Conservation (phyloP, 2,329 filamentous ascomycete genomes). For the Dactylellina leptospora region DNA sequence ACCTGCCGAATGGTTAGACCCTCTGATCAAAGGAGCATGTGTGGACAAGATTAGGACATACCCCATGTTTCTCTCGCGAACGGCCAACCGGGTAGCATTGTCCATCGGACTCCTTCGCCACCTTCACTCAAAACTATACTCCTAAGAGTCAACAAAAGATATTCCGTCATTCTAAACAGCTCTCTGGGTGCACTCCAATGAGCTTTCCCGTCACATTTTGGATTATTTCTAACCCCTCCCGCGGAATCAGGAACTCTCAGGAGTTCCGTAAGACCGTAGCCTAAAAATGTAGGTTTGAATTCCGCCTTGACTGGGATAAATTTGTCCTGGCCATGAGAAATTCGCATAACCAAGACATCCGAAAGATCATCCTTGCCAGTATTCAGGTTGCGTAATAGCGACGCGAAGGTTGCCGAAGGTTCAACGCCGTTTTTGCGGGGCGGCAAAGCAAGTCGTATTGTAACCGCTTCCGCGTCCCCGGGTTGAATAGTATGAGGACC, state of each 20-base stretch:
- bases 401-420: slow-evolving; percentile 55
- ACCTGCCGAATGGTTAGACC: slow-evolving; percentile 64
- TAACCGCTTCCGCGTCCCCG: slow-evolving; percentile 79
- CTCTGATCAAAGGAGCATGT: slow-evolving; percentile 57
- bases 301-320: slow-evolving; percentile 81
- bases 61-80: slow-evolving; percentile 67
- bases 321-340: slow-evolving; percentile 84
- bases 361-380: slow-evolving; percentile 73
- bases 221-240: slow-evolving; percentile 72
- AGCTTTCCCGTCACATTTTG: slow-evolving; percentile 70
- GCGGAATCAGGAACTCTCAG: slow-evolving; percentile 81
- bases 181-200: slow-evolving; percentile 76
- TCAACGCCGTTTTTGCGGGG: slow-evolving; percentile 70
- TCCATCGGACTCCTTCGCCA: slow-evolving; percentile 59
- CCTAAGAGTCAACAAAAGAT: slow-evolving; percentile 71
- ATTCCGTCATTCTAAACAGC: slow-evolving; percentile 86
- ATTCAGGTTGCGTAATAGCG: slow-evolving; percentile 75
- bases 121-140: slow-evolving; percentile 68
- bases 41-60: slow-evolving; percentile 59
- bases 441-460: slow-evolving; percentile 67
- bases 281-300: slow-evolving; percentile 85
- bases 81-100: slow-evolving; percentile 71
- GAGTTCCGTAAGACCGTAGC: slow-evolving; percentile 85
- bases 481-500: slow-evolving; percentile 70
- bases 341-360: slow-evolving; percentile 85